Base-by-base conservation (phyloP, 2,329 filamentous ascomycete species). In the Calonectria pauciramosa region DNA sequence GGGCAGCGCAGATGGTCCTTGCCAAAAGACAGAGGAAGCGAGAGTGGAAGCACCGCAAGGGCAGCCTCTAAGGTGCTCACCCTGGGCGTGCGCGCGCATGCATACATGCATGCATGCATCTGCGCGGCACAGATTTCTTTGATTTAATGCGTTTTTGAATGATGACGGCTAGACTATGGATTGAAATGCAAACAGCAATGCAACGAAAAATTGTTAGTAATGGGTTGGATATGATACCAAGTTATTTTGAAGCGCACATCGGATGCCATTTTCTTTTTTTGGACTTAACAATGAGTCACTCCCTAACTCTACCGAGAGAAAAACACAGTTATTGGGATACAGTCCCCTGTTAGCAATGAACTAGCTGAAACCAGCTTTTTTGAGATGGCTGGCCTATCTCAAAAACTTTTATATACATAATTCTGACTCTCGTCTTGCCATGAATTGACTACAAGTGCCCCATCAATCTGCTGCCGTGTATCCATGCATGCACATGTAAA, bases 1-100 rank as follows among this genome's bases (percentile, higher is more conserved):
- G 89, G 89, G 28, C 81, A 1, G 80, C 72, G 14, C 81, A 85
- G 51, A 79, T 87, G 75, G 82, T 82, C 38, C 36, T 80, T 5
- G 76, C 81, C 73, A 81, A 81, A 64, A 78, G 81, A 10, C 79
- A 79, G 77, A 77, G 71, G 52, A 82, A 79, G 81, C 79, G 68
- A 18, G 68, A 78, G 71, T 80, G 80, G 76, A 77, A 73, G 73
- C 72, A 75, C 70, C 78, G 80, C 51, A 83, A 84, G 80, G 69
- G 66, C 26, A 73, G 66, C 56, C 47, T 41, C 26, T 64, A 63
- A 56, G 36, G 23, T 41, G 56, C 18, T 32, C 52, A 34, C 28
- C 8, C 20, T 8, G 20, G 16, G 5, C 16, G 18, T 9, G 16
- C 28, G 5, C 26, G 0, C 38, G n/a, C n/a, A 30, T 23, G 51